phyloP scores from a whole-genome alignment of 768 basidiomycete genomes.

The Leucogyrophana mollusca region DNA sequence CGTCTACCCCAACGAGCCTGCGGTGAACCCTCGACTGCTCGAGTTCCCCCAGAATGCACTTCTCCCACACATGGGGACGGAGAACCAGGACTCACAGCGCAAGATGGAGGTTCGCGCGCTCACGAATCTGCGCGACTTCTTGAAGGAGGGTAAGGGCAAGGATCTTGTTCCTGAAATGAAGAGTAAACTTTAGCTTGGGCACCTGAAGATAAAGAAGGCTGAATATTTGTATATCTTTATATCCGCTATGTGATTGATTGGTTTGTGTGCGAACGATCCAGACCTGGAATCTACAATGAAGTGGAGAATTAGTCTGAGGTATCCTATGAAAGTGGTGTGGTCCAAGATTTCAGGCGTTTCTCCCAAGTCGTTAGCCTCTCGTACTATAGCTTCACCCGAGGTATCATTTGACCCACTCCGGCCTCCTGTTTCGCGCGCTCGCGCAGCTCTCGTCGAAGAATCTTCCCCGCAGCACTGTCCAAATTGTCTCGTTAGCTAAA shows the following conservation, averaged over 20 bases:
- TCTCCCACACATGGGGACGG: slow-evolving; percentile 91
- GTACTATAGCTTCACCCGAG: slow-evolving; percentile 15
- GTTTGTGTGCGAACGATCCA: too few species aligned
- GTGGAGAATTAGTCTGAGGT: too few species aligned
- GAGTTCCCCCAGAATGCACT: slow-evolving; percentile 82
- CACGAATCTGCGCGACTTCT: slow-evolving; percentile 70
- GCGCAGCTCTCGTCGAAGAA: slow-evolving; percentile 74
- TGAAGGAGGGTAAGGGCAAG: slow-evolving; percentile 59
- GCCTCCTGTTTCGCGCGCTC: slow-evolving; percentile 61
- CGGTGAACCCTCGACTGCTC: slow-evolving; percentile 74
- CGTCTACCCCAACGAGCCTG: slow-evolving; percentile 83
- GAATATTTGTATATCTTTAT: too few species aligned
- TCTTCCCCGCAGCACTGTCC: slow-evolving; percentile 81
- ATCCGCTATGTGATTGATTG: too few species aligned
- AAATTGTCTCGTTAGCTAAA: slow-evolving; percentile 1
- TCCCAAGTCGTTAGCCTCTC: too few species aligned
- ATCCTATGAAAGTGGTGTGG: too few species aligned
- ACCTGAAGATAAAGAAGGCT: too few species aligned
- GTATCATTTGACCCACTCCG: slow-evolving; percentile 20
- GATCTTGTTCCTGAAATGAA: slow-evolving; percentile 64
- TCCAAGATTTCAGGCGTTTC: too few species aligned
- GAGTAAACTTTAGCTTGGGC: slow-evolving; percentile 11
- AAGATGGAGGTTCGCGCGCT: slow-evolving; percentile 87
- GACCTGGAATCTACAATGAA: too few species aligned
- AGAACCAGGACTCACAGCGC: slow-evolving; percentile 76